phyloP scores from a whole-genome alignment of 2,329 filamentous ascomycete species.

The Fusarium aywerte region DNA sequence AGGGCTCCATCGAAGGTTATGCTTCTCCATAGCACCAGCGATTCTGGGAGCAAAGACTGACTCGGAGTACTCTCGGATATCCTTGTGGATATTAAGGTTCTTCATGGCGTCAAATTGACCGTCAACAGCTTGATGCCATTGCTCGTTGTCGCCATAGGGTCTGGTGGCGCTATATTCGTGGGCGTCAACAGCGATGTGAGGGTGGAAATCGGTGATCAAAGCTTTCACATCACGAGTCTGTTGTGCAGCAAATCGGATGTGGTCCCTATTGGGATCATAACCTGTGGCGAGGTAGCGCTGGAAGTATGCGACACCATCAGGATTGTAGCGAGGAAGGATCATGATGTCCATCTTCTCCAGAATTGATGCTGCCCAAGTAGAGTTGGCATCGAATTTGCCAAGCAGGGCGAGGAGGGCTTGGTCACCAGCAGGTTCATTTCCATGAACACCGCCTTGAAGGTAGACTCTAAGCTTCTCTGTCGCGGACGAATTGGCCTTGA shows the following conservation, averaged over 20 bases:
- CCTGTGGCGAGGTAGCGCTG: slow-evolving; percentile 44
- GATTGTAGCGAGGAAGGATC: slow-evolving; percentile 47
- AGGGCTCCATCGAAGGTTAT: slow-evolving; percentile 42
- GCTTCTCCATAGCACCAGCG: slow-evolving; percentile 37
- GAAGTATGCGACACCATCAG: slow-evolving; percentile 46
- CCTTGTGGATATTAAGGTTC: slow-evolving; percentile 46
- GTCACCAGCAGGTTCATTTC: slow-evolving; percentile 46
- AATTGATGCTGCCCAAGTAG: slow-evolving; percentile 41
- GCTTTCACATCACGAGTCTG: slow-evolving; percentile 45
- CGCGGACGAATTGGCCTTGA: slow-evolving; percentile 27
- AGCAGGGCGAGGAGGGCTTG: slow-evolving; percentile 44
- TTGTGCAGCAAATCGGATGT: slow-evolving; percentile 42
- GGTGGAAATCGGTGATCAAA: slow-evolving; percentile 36
- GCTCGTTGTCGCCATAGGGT: slow-evolving; percentile 39
- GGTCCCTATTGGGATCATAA: slow-evolving; percentile 46
- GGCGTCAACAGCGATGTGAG: slow-evolving; percentile 44
- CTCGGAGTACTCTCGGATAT: slow-evolving; percentile 43
- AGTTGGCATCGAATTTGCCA: slow-evolving; percentile 45
- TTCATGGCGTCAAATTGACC: slow-evolving; percentile 45
- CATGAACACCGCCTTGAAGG: slow-evolving; percentile 46
- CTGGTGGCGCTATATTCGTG: slow-evolving; percentile 45
- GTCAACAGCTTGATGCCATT: slow-evolving; percentile 43
- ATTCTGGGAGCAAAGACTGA: slow-evolving; percentile 37
- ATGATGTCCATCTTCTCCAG: slow-evolving; percentile 46
- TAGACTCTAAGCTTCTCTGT: slow-evolving; percentile 44